Base-by-base conservation (phyloP, 2,329 filamentous ascomycete genomes). In the Aspergillus hortae region DNA sequence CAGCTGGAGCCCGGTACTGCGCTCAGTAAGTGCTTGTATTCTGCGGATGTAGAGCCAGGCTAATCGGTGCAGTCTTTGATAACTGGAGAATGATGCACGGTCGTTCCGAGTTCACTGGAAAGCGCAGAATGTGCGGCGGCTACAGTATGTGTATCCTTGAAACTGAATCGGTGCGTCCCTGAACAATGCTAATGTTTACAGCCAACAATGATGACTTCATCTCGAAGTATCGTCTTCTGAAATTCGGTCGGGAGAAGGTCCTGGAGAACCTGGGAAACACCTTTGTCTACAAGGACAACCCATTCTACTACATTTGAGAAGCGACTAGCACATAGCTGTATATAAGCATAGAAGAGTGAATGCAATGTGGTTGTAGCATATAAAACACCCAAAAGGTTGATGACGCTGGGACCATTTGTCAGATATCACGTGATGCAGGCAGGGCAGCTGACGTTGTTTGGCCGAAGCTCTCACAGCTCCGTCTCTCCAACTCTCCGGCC, bases 41-140 rank as follows among this genome's bases (percentile, higher is more conserved):
- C 6, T 17, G 19, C 10, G 15, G 15, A 17, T 17, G 56, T 56
- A 17, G n/a, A 25, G 10, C 27, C 27, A 30, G 27, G 44, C 59
- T 51, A 42, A 55, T 56, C 32, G 2, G 44, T 44, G 10, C 61
- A 89, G 88, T 97, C 44, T 96, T 99, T 69, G 90, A 99, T 67
- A 97, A 99, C 66, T 96, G 92, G 91, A 82, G 94, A 53, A 88
- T 96, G 32, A 74, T 97, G 61, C 94, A 99, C 70, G 94, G 92
- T 1, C 80, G 94, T 61, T 85, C 85, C 47, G 83, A 83, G 0
- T 99, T 97, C 65, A 87, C 85, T 5, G 94, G 94, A 1, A 84
- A 88, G 65, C 80, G 94, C 59, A 85, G 92, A 59, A 89, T 99
- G 65, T 96, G 92, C 69, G 94, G 94, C 54, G 92, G 83, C 9